Evolutionary conservation across 2,329 filamentous ascomycete species (phyloP), one percentile per base, ranked within the genome.

Genomic region (Thielaviopsis ethacetica): DNA sequence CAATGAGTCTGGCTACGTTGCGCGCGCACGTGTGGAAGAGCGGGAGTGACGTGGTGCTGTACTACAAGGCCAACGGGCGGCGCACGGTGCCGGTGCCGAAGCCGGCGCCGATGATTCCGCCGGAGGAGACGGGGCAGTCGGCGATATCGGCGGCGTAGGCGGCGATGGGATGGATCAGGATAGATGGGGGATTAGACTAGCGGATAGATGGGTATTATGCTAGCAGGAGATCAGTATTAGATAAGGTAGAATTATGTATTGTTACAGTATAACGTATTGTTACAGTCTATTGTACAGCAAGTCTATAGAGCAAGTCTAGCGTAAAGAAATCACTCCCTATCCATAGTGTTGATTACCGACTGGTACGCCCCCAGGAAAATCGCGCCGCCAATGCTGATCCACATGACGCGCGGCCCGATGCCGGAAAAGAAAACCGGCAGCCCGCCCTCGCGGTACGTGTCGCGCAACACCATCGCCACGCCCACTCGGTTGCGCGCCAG

Each of bases 361-460:
- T 95, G 89, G 70, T 96, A 96, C 66, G 86, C 91, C 0, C 91
- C 93, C 67, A 97, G 71, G 73, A 98, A 98, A 38, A 98, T 89
- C 12, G 91, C 89, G 1, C 93, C 93, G 2, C 93, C 93, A 59
- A 88, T 85, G 64, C 88, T 93, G 68, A 98, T 98, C 91, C 93
- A 97, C 62, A 88, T 85, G 10, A 95, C 84, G 57, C 93, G 77
- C 1, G 93, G 93, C 17, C 86, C 90, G 53, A 84, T 78, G 1
- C 86, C 87, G 1, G 83, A 80, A 66, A 91, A 89, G 70, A 91
- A 89, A 0, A 84, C 83, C 62, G 77, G 72, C 5, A 81, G 68
- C 1, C 87, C 86, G 62, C 82, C 79, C 59, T 84, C 78, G 54
- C 71, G 73, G 67, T 83, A 73, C 60, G 96, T 86, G 21, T 76